Percentiles rank a stretch among this genome's conserved stretches.
Evolutionary conservation across 306 rosid genomes (phyloP).

Genomic region (Myrica gale): DNA sequence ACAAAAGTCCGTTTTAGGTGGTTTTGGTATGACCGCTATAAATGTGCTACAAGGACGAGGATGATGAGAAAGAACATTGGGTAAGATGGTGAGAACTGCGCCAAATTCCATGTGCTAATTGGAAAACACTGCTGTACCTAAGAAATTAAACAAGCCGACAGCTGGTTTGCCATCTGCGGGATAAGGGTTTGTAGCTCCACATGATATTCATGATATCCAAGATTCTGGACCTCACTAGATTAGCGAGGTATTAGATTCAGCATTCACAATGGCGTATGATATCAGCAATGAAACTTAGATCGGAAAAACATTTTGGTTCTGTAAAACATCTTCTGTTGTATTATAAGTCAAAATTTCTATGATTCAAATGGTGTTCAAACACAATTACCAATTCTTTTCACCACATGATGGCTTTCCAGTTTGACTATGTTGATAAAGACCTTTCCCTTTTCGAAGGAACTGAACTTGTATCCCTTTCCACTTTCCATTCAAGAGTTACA

Average conservation of each 20-base stretch:
- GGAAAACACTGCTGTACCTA: neutral
- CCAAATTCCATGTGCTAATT: neutral
- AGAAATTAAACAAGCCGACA: neutral
- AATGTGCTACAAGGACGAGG: neutral
- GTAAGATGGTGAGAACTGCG: neutral
- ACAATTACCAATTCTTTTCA: constrained; percentile 3
- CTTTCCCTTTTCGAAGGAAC: too few species aligned
- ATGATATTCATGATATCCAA: neutral
- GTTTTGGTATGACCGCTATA: neutral
- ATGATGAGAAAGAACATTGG: neutral
- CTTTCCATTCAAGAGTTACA: constrained; percentile 25
- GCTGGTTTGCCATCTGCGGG: neutral
- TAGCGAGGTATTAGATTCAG: neutral
- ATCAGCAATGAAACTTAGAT: too few species aligned
- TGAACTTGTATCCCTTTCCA: too few species aligned
- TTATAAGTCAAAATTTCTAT: constrained; percentile 23
- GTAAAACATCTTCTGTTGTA: constrained; percentile 6
- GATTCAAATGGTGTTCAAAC: constrained; percentile 12
- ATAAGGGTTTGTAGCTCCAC: neutral
- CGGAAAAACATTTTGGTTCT: neutral
- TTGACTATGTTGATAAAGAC: too few species aligned
- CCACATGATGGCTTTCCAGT: neutral
- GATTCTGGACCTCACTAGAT: neutral
- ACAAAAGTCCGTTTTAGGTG: neutral
- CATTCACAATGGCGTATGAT: neutral